Base-by-base conservation (phyloP, 352 stramenopile species). In the Phytopythium chamaehyphon region DNA sequence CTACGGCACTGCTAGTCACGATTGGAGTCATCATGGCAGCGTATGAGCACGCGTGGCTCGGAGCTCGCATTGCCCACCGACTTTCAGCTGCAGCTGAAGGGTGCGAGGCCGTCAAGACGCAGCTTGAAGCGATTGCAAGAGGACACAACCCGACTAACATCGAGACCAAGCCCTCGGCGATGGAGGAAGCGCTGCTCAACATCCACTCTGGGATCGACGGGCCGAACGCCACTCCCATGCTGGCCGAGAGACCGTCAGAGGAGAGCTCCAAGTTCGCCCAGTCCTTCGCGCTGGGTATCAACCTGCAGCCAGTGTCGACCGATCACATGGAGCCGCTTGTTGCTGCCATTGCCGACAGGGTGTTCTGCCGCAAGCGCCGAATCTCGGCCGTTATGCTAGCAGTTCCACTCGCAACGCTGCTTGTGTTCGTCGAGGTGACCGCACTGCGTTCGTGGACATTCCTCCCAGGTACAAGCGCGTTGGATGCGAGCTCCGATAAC, bases 121-220 rank as follows among this genome's bases (percentile, higher is more conserved):
- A 11, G 16, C 3, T 48, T 0, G 22, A 16, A 6, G 43, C 19
- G 7, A 14, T 15, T 1, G 14, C 23, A 6, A 16, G 4, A 26
- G 43, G 15, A n/a, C 16, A 36, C 23, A 19, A 1, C 26, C 2
- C 26, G 7, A 3, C 7, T 12, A 10, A 23, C 26, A 28, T 6
- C 28, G 9, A 1, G 2, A 51, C 38, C 4, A 12, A 8, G n/a
- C 14, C n/a, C 45, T 51, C 45, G 3, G 12, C 24, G n/a, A 16
- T 51, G 26, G 45, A 51, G n/a, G 28, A 40, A 12, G 45, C 45
- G 26, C 24, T 51, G 9, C 45, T 40, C 6, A 51, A 51, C 28
- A 51, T 51, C 45, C 45, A 39, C 28, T n/a, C 45, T 1, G 28
- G 45, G 9, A 18, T 26, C n/a, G 28, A 24, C 18, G 26, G 28